Evolutionary conservation across 2,329 filamentous ascomycete genomes (phyloP).

Genomic region (Fonsecaea monophora): DNA sequence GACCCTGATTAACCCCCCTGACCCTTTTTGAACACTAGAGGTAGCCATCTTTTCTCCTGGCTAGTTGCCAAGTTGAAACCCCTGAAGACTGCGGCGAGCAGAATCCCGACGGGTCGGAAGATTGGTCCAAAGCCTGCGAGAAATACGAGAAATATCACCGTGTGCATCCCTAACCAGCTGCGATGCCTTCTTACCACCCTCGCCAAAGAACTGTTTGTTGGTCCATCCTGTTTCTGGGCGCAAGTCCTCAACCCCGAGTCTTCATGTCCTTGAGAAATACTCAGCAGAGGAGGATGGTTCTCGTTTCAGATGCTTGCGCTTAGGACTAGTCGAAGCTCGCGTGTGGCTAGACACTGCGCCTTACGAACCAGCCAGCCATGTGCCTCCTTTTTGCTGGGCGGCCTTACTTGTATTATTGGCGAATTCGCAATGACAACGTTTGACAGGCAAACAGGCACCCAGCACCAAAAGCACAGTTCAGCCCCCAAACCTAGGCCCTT

Average conservation of each 20-base stretch:
- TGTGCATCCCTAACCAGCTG: not conserved
- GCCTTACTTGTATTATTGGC: not conserved
- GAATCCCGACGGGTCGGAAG: not conserved
- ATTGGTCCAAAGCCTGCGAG: not conserved
- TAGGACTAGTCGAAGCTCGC: not conserved
- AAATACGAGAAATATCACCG: not conserved
- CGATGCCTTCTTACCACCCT: not conserved
- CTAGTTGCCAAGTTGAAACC: not conserved
- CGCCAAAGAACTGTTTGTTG: not conserved
- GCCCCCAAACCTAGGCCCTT: not conserved
- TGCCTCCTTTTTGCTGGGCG: not conserved
- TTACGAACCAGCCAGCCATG: conserved; percentile 1
- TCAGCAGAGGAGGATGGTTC: not conserved
- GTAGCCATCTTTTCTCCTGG: not conserved
- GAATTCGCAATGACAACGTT: not conserved
- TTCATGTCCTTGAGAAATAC: not conserved
- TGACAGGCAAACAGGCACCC: not conserved
- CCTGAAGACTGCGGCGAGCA: not conserved
- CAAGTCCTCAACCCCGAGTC: not conserved
- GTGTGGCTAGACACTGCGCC: not conserved
- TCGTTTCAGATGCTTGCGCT: not conserved
- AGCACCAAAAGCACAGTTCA: not conserved
- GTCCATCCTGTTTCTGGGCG: not conserved
- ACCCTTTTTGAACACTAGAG: not conserved
- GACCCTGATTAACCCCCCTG: not conserved